Percentiles rank a stretch among this genome's conserved stretches.
Evolutionary conservation across 352 stramenopile genomes (phyloP).

Genomic region (Phytophthora podocarpi): DNA sequence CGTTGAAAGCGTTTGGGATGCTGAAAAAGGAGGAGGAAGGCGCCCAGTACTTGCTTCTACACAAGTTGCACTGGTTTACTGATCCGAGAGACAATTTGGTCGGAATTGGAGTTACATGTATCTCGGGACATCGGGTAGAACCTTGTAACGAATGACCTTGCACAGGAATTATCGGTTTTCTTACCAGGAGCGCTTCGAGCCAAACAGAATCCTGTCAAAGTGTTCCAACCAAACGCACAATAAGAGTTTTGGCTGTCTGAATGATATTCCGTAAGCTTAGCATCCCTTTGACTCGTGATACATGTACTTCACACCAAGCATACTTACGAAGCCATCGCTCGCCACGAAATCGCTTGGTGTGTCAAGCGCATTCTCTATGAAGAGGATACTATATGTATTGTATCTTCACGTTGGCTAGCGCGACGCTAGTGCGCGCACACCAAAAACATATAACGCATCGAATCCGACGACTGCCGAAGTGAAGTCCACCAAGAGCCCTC

Average conservation of each 20-base stretch:
- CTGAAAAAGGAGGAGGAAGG: conserved; percentile 18
- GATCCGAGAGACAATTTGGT: conserved; percentile 14
- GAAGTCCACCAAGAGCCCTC: no score
- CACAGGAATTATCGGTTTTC: conserved; percentile 6
- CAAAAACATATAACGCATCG: no score
- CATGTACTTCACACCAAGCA: no score
- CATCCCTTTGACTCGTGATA: no score
- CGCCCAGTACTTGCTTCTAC: conserved; percentile 12
- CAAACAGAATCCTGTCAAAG: background rate
- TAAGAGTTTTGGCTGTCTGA: background rate
- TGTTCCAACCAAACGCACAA: background rate
- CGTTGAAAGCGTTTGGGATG: conserved; percentile 20
- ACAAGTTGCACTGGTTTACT: conserved; percentile 22
- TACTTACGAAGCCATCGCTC: no score
- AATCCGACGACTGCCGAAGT: no score
- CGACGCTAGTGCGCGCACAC: no score
- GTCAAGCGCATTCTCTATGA: no score
- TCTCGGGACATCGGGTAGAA: conserved; percentile 16
- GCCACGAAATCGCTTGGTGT: no score
- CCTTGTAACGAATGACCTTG: conserved; percentile 8
- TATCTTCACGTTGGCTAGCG: no score
- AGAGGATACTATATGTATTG: no score
- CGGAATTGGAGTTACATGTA: conserved; percentile 16
- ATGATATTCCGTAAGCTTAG: conserved; percentile 1
- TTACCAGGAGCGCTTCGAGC: background rate